Evolutionary conservation across 1,284 basidiomycete species (phyloP), one percentile per base, ranked within the genome.

Genomic region (Singerocomus inundabilis): DNA sequence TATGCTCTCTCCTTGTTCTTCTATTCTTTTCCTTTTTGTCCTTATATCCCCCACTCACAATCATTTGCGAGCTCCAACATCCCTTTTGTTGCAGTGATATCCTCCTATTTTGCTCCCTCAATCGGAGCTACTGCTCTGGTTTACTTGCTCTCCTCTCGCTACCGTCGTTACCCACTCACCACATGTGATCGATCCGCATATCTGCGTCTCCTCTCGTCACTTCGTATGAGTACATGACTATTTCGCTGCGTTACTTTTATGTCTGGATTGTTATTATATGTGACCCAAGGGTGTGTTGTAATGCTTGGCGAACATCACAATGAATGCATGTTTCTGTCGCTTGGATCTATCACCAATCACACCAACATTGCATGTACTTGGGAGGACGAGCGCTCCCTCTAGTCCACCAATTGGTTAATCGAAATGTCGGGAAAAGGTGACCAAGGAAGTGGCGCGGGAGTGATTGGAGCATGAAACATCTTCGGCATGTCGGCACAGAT

Each of bases 211-310:
- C n/a, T 13, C 25, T 25, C 25, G 15, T 47, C 30, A 9, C 32
- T 24, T 41, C 12, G 16, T 26, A 30, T 26, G 47, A 35, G 40
- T 16, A 7, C 10, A 21, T 21, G 4, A 21, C 21, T 21, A 21
- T 21, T 21, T n/a, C 39, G 25, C 24, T 48, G 41, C 35, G 33
- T 29, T 49, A 49, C 47, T 49, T 8, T 31, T 28, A 6, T 39
- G 13, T 32, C n/a, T 30, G 47, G n/a, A 29, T 24, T 8, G 46
- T n/a, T 30, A 29, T 16, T 7, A 32, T 31, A n/a, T 29, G 18
- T 29, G 26, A 21, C 37, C 39, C 21, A 33, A 35, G 31, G 9
- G 10, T 29, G 10, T 54, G 51, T 54, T 52, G 52, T 52, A 49
- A 54, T 38, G 18, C 34, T 8, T 49, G 36, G 21, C 10, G 35